Evolutionary conservation across 2,329 filamentous ascomycete genomes (phyloP).

Genomic region (Grosmannia clavigera): DNA sequence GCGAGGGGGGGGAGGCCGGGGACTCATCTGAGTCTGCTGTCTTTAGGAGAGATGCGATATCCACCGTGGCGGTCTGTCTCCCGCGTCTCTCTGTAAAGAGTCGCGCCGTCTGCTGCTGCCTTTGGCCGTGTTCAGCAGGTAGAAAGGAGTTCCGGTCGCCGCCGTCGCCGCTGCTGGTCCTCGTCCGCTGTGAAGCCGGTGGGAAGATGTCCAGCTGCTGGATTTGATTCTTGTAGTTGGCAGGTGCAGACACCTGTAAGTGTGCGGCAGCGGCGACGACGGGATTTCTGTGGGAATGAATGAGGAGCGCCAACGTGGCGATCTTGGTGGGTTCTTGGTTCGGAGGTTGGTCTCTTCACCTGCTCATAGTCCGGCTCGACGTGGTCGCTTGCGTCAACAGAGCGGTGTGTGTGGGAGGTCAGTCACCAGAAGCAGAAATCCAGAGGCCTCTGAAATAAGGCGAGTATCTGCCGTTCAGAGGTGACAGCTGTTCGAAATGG

Average conservation of each 20-base stretch:
- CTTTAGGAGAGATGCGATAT: constrained; percentile 87
- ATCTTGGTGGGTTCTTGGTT: neutral
- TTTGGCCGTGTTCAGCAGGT: neutral
- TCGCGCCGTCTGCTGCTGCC: neutral
- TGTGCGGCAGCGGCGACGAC: constrained; percentile 7
- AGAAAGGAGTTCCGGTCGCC: neutral
- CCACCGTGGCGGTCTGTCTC: constrained; percentile 60
- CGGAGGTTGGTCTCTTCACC: neutral
- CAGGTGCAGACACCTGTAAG: neutral
- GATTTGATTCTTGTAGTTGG: neutral
- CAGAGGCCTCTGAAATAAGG: too few species aligned
- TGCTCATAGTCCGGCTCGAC: too few species aligned
- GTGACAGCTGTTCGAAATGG: neutral
- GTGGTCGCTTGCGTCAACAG: too few species aligned
- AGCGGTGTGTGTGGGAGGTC: too few species aligned
- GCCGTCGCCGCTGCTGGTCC: neutral
- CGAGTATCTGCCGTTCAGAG: neutral
- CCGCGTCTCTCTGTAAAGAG: constrained; percentile 18
- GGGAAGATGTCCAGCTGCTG: neutral
- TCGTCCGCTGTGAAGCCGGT: neutral
- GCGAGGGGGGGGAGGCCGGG: constrained; percentile 30
- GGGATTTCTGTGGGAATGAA: constrained; percentile 5
- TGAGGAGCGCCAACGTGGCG: constrained; percentile 11
- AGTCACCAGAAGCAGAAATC: too few species aligned
- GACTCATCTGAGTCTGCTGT: constrained; percentile 62